These are phyloP conservation scores for Amoebophrya sp. DNA, from an alignment of 169 alveolate genomes.

Conservation along the genomic window DNA sequence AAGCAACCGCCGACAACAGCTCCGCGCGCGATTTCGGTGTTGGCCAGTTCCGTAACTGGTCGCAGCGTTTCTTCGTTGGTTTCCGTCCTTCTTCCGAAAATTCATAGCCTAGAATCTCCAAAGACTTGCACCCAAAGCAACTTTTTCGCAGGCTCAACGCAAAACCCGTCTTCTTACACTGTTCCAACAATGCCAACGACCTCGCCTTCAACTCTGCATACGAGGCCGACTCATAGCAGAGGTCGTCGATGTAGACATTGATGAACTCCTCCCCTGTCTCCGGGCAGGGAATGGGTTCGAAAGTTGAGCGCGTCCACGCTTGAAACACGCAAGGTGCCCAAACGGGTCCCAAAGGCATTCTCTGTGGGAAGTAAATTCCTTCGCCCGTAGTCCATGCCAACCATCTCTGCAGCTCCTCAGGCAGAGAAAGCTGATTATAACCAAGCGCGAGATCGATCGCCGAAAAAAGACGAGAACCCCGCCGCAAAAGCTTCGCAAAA, in stretches of 20 bases:
- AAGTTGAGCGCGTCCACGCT: not conserved
- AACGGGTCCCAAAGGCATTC: not conserved
- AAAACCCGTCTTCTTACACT: not conserved
- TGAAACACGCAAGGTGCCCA: not conserved
- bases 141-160: not conserved
- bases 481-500: no score
- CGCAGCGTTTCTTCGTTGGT: not conserved
- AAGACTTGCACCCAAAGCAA: not conserved
- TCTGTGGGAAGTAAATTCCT: no score
- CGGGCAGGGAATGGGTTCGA: not conserved
- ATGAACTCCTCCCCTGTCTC: not conserved
- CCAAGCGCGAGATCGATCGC: no score
- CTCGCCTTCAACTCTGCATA: not conserved
- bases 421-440: no score
- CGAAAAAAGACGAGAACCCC: no score
- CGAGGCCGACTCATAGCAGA: not conserved
- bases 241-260: not conserved
- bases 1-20: not conserved
- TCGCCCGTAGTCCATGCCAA: no score
- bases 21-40: not conserved
- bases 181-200: not conserved
- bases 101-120: not conserved
- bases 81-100: not conserved
- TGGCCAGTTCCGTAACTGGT: not conserved
- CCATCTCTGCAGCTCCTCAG: no score